Percentiles rank a stretch among this genome's conserved stretches.
These are phyloP conservation scores for Amanita fuliginea DNA, from an alignment of 768 basidiomycete genomes.

Conservation along the genomic window DNA sequence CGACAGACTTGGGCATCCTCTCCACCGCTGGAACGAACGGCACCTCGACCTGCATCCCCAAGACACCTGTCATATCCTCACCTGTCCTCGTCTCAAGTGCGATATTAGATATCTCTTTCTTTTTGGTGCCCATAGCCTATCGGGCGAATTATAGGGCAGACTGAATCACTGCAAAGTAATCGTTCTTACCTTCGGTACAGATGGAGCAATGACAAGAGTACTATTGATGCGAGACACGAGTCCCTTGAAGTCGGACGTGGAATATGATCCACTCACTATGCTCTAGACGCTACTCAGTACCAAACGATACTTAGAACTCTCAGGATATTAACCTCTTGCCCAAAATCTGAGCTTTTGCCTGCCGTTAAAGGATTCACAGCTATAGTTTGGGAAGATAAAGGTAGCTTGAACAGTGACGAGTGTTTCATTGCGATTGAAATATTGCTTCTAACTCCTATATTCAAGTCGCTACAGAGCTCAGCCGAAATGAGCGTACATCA, in stretches of 20 bases:
- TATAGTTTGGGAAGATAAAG: neutral
- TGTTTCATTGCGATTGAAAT: neutral
- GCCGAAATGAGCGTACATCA: neutral
- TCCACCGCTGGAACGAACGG: conserved; percentile 66
- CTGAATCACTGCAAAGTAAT: neutral
- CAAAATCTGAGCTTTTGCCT: neutral
- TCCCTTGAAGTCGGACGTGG: conserved; percentile 31
- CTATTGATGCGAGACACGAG: conserved; percentile 59
- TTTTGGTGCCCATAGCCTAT: conserved; percentile 6
- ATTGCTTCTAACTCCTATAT: neutral
- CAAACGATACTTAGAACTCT: no score
- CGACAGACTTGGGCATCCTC: conserved; percentile 30
- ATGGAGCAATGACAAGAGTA: conserved; percentile 49
- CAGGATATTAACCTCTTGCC: neutral
- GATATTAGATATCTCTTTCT: conserved; percentile 8
- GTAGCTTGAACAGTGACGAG: neutral
- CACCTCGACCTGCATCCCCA: conserved; percentile 52
- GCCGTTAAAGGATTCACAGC: neutral
- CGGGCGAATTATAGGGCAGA: neutral
- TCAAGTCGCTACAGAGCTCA: neutral
- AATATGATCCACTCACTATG: neutral
- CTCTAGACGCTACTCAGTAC: neutral
- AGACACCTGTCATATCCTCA: conserved; percentile 13
- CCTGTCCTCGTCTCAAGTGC: conserved; percentile 7
- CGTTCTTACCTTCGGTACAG: conserved; percentile 33